Evolutionary conservation across 768 basidiomycete genomes (phyloP).

Genomic region (Lentinula aciculospora): DNA sequence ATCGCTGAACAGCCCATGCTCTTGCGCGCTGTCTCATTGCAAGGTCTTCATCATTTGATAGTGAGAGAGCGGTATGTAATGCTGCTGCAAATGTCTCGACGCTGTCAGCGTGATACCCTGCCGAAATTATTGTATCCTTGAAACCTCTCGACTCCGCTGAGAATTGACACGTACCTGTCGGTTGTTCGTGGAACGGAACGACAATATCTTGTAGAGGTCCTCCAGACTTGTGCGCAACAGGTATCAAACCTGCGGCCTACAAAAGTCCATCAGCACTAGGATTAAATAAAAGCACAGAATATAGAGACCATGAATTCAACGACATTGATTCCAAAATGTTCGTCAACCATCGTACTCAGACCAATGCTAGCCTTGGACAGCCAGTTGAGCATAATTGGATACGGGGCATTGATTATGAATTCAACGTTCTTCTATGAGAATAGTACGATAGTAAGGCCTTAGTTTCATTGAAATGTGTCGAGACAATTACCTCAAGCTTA

Average conservation of each 20-base stretch:
- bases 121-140: not conserved
- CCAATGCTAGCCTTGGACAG: conserved; percentile 77
- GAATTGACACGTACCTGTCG: conserved; percentile 45
- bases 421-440: conserved; percentile 54
- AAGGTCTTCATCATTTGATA: conserved; percentile 48
- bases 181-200: conserved; percentile 65
- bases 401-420: conserved; percentile 83
- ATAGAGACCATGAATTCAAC: conserved; percentile 91
- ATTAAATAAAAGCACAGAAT: not conserved
- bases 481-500: conserved; percentile 48
- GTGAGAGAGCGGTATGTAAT: conserved; percentile 57
- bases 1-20: conserved; percentile 62
- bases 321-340: conserved; percentile 97
- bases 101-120: conserved; percentile 78
- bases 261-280: not conserved
- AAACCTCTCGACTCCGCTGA: not conserved
- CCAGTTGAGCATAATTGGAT: conserved; percentile 61
- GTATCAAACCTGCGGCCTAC: conserved; percentile 91
- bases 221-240: conserved; percentile 88
- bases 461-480: not conserved
- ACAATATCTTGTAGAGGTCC: conserved; percentile 92
- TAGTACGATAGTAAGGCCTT: not conserved
- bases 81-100: conserved; percentile 60
- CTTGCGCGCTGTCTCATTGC: conserved; percentile 67
- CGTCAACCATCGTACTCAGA: conserved; percentile 94